phyloP scores from a whole-genome alignment of 176 grass and related monocot genomes.

The Aegilops bicornis region DNA sequence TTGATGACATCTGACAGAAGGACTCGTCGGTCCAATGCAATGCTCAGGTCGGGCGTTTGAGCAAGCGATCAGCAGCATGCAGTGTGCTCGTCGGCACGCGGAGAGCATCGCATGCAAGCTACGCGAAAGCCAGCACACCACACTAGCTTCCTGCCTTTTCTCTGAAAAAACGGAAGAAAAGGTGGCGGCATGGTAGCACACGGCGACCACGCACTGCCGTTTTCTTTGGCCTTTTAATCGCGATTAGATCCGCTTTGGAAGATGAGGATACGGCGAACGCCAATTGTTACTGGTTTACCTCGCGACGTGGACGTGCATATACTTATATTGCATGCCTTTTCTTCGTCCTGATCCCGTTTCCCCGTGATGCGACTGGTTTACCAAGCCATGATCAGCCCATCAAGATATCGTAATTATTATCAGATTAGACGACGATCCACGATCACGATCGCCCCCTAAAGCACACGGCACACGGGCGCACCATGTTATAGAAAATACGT shows the following conservation, averaged over 20 bases:
- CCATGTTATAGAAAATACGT: neutral
- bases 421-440: neutral
- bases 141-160: neutral
- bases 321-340: neutral
- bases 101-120: constrained; percentile 2
- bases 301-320: constrained; percentile 12
- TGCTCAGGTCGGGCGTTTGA: neutral
- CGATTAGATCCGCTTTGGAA: neutral
- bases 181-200: neutral
- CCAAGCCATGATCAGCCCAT: neutral
- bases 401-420: neutral
- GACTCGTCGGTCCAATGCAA: neutral
- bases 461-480: neutral
- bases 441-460: neutral
- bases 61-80: too few relatives aligned
- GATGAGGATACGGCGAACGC: constrained; percentile 11
- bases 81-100: neutral
- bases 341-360: constrained; percentile 6
- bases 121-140: neutral
- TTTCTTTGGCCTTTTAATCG: neutral
- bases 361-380: too few relatives aligned
- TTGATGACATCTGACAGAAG: neutral
- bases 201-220: neutral
- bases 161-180: neutral
- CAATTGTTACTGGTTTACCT: neutral